Conservation (phyloP, 2,329 filamentous ascomycete genomes). For the Chaetomium sp. region DNA sequence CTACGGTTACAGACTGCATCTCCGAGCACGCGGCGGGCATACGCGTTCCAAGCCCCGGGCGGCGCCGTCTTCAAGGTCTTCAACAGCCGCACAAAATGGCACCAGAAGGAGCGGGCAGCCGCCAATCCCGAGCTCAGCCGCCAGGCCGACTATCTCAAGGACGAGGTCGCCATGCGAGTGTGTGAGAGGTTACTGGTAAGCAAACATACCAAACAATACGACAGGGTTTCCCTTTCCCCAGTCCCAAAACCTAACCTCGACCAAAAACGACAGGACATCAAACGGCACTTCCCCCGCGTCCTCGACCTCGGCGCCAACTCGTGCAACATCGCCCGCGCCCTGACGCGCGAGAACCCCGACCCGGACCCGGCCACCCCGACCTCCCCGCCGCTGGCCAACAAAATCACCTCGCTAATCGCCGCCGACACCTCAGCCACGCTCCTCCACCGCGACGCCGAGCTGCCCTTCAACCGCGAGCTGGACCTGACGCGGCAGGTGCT, state of each 20-base stretch:
- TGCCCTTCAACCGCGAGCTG: constrained; percentile 74
- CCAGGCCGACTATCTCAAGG: constrained; percentile 86
- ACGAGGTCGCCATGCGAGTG: constrained; percentile 83
- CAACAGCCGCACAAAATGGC: constrained; percentile 82
- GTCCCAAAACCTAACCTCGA: background rate
- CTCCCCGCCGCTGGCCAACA: constrained; percentile 68
- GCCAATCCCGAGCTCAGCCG: constrained; percentile 69
- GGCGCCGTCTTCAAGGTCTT: constrained; percentile 86
- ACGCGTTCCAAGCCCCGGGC: constrained; percentile 77
- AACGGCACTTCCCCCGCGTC: constrained; percentile 78
- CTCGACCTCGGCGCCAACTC: constrained; percentile 95
- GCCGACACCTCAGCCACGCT: constrained; percentile 78
- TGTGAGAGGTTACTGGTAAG: constrained; percentile 80
- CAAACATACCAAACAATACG: background rate
- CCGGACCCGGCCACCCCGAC: constrained; percentile 55
- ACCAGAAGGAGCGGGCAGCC: constrained; percentile 88
- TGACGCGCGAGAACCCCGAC: constrained; percentile 71
- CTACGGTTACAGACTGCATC: background rate
- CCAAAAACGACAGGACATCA: constrained; percentile 70
- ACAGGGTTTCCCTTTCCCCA: background rate
- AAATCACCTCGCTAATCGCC: constrained; percentile 74
- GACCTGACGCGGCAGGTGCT: constrained; percentile 74
- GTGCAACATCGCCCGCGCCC: constrained; percentile 85
- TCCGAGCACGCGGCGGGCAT: constrained; percentile 51
- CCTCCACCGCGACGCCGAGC: constrained; percentile 76